Evolutionary conservation across 1,284 basidiomycete genomes (phyloP).

Genomic region (Porogramme epimiltina): DNA sequence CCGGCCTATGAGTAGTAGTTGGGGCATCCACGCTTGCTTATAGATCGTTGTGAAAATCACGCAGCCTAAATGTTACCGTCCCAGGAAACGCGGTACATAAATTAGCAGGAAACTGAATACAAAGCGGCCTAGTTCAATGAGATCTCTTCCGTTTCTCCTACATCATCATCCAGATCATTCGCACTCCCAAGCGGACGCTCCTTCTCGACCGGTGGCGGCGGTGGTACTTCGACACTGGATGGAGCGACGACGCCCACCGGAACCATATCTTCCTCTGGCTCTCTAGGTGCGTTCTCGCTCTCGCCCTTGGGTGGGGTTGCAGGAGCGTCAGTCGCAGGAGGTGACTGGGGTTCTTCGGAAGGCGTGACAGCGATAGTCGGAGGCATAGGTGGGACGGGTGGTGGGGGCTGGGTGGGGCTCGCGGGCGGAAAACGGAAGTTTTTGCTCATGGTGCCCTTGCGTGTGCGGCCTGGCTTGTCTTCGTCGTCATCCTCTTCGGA

Average conservation of each 20-base stretch:
- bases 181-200: slow-evolving; percentile 46
- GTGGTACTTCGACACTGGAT: slow-evolving; percentile 70
- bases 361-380: slow-evolving; percentile 8
- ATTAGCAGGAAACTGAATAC: not conserved
- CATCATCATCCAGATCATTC: slow-evolving; percentile 62
- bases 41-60: no score
- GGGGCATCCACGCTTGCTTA: no score
- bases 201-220: slow-evolving; percentile 77
- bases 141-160: slow-evolving; percentile 75
- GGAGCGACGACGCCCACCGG: slow-evolving; percentile 48
- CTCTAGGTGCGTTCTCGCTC: not conserved
- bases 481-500: slow-evolving; percentile 20
- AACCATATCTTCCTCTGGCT: slow-evolving; percentile 30
- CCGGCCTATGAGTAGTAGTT: no score
- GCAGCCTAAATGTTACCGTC: no score
- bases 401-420: slow-evolving; percentile 25
- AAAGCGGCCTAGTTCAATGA: slow-evolving; percentile 39
- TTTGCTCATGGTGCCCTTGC: slow-evolving; percentile 73
- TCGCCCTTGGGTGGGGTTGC: slow-evolving; percentile 10
- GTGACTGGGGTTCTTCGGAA: not conserved
- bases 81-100: slow-evolving; percentile 5
- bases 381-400: slow-evolving; percentile 23
- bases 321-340: not conserved
- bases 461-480: slow-evolving; percentile 26
- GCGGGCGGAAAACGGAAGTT: slow-evolving; percentile 74